These are phyloP conservation scores for Fusarium sarcochroum DNA, from an alignment of 2,329 filamentous ascomycete species.

Conservation along the genomic window DNA sequence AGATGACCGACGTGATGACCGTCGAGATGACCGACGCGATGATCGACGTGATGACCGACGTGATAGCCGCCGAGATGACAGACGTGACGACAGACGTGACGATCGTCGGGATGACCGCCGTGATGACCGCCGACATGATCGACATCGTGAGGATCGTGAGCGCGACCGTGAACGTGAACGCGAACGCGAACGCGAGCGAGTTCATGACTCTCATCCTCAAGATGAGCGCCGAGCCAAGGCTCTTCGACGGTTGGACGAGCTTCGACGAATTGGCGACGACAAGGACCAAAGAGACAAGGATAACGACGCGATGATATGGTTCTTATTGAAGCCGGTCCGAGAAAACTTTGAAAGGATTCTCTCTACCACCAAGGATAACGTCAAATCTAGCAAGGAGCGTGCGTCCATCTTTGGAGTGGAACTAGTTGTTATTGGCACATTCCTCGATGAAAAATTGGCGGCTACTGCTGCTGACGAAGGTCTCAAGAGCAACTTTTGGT, in stretches of 20 bases:
- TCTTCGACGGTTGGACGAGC: slow-evolving; percentile 59
- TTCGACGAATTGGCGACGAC: slow-evolving; percentile 63
- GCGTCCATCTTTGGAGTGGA: slow-evolving; percentile 73
- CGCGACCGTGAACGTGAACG: slow-evolving; percentile 45
- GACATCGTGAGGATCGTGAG: slow-evolving; percentile 28
- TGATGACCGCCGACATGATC: slow-evolving; percentile 42
- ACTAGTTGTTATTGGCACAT: slow-evolving; percentile 73
- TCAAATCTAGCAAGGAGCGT: slow-evolving; percentile 73
- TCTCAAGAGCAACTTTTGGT: slow-evolving; percentile 67
- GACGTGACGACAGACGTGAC: slow-evolving; percentile 11
- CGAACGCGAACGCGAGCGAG: slow-evolving; percentile 46
- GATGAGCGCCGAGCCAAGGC: slow-evolving; percentile 60
- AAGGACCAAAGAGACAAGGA: slow-evolving; percentile 63
- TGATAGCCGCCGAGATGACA: slow-evolving; percentile 33
- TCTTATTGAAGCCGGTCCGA: slow-evolving; percentile 69
- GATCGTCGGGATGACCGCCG: slow-evolving; percentile 40
- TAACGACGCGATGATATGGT: slow-evolving; percentile 64
- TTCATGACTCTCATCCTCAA: slow-evolving; percentile 51
- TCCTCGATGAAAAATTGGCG: slow-evolving; percentile 65
- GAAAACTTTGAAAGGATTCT: slow-evolving; percentile 72
- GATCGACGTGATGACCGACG: not conserved
- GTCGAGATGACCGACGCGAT: slow-evolving; percentile 32
- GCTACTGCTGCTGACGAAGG: slow-evolving; percentile 58
- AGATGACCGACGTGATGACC: slow-evolving; percentile 40
- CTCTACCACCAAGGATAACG: slow-evolving; percentile 72